Conservation (phyloP, 352 stramenopile species). For the Peronospora farinosa region DNA sequence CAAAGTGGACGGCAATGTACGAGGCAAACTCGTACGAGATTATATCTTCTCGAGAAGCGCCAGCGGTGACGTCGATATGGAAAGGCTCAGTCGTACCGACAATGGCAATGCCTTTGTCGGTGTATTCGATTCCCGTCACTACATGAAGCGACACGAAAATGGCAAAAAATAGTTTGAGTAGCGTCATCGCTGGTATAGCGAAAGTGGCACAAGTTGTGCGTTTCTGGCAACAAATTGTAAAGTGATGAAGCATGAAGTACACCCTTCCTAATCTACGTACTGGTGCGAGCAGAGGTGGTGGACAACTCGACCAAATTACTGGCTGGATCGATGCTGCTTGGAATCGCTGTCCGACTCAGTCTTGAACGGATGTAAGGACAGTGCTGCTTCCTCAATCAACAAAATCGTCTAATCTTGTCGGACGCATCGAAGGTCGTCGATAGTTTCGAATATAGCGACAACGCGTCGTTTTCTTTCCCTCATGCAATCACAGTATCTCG, state of each 20-base stretch:
- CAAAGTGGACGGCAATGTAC: slow-evolving; percentile 56
- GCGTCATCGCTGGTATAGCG: slow-evolving; percentile 10
- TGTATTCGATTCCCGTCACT: slow-evolving; percentile 20
- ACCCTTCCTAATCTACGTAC: not conserved
- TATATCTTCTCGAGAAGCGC: slow-evolving; percentile 26
- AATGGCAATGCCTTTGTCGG: slow-evolving; percentile 32
- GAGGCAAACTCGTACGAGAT: slow-evolving; percentile 41
- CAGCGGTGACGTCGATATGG: slow-evolving; percentile 23
- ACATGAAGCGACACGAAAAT: slow-evolving; percentile 9
- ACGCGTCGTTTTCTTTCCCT: slow-evolving; percentile 18
- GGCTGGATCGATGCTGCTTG: slow-evolving; percentile 13
- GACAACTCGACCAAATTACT: not conserved
- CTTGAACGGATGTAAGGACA: slow-evolving; percentile 1
- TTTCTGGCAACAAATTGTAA: slow-evolving; percentile 21
- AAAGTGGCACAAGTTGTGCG: slow-evolving; percentile 8
- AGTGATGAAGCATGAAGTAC: slow-evolving; percentile 7
- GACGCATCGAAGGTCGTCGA: slow-evolving; percentile 1
- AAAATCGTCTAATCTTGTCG: not conserved
- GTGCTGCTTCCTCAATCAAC: not conserved
- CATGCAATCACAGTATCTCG: slow-evolving; percentile 7
- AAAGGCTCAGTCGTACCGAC: slow-evolving; percentile 33
- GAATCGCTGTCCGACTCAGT: slow-evolving; percentile 3
- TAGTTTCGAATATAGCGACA: slow-evolving; percentile 3
- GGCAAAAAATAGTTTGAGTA: slow-evolving; percentile 7
- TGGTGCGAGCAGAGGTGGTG: slow-evolving; percentile 11